Evolutionary conservation across 2,329 filamentous ascomycete species (phyloP).

Genomic region (Colletotrichum paranaense): DNA sequence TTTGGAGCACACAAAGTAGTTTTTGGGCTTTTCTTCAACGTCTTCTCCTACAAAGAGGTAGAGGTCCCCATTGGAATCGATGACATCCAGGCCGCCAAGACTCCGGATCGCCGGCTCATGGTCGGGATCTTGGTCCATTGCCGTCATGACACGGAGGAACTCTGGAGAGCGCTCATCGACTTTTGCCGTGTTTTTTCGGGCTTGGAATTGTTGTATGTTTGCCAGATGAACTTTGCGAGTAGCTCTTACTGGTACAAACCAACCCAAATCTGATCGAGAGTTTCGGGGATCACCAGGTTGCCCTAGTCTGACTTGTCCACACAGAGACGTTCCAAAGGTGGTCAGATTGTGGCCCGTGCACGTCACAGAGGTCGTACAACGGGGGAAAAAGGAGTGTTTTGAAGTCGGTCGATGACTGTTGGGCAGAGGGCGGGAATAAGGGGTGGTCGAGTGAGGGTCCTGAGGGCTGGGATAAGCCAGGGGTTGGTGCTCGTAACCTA

Average conservation of each 20-base stretch:
- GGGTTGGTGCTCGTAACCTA: background rate
- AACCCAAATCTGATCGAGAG: background rate
- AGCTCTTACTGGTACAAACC: background rate
- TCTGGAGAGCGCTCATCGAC: background rate
- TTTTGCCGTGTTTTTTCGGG: background rate
- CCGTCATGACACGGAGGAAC: background rate
- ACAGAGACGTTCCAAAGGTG: background rate
- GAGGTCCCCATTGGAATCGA: slow-evolving; percentile 12
- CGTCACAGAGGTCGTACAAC: slow-evolving; percentile 13
- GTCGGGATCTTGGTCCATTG: slow-evolving; percentile 9
- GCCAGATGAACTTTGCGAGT: background rate
- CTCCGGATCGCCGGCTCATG: background rate
- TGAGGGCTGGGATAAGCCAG: too few relatives aligned
- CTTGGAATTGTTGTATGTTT: background rate
- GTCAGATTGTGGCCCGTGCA: slow-evolving; percentile 28
- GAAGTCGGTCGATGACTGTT: background rate
- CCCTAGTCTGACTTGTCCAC: background rate
- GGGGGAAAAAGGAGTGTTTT: background rate
- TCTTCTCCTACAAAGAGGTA: background rate
- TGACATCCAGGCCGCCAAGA: background rate
- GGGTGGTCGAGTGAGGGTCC: too few relatives aligned
- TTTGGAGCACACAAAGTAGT: slow-evolving; percentile 43
- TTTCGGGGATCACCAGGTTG: background rate
- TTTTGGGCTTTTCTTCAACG: background rate
- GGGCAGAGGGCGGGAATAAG: background rate